Base-by-base conservation (phyloP, 2,329 filamentous ascomycete species). In the Pseudocercospora ulei region DNA sequence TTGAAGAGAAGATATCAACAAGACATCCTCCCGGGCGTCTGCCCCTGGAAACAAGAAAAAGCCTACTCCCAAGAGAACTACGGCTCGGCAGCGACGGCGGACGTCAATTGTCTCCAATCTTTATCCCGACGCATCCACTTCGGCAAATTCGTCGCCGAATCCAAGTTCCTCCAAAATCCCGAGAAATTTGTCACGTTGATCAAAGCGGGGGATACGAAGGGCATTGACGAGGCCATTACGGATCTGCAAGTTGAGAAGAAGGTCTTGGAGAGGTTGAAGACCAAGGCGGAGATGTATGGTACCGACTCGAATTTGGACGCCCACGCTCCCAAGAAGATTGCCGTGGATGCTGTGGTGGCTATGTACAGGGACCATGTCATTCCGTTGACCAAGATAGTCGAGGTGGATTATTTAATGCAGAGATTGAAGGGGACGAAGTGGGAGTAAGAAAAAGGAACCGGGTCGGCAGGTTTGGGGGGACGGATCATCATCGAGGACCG, bases 321-420 rank as follows among this genome's bases (percentile, higher is more conserved):
- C n/a, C 53, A 55, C 11, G 51, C 45, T 9, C 67, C 70, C 39
- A 70, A 68, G 49, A 96, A 96, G 72, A 92, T 98, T 56, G 78
- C 96, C 57, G 83, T 82, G 2, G 85, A 96, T 44, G 87, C 87
- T 1, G 85, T 94, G 14, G 84, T 93, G 35, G 71, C 73, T 47
- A 88, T 93, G 80, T 94, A 94, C 66, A 76, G 69, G 71, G 75
- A 94, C 61, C 83, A 82, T 64, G 87, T 98, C 44, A 98, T 98
- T 53, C 90, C 90, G 0, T 65, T 96, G 61, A 98, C 90, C n/a
- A 98, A 98, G 64, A 81, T 86, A 48, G 88, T 98, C 25, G 90
- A 98, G 69, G 86, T 98, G 6, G 90, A 98, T 55, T 98, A 98
- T 61, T 69, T 98, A 52, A 93, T 98, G 84, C 85, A 96, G 64